A percentile compares a stretch with the other conserved stretches of the same genome.
Conservation (phyloP, 306 rosid genomes). For the Glycine latifolia region DNA sequence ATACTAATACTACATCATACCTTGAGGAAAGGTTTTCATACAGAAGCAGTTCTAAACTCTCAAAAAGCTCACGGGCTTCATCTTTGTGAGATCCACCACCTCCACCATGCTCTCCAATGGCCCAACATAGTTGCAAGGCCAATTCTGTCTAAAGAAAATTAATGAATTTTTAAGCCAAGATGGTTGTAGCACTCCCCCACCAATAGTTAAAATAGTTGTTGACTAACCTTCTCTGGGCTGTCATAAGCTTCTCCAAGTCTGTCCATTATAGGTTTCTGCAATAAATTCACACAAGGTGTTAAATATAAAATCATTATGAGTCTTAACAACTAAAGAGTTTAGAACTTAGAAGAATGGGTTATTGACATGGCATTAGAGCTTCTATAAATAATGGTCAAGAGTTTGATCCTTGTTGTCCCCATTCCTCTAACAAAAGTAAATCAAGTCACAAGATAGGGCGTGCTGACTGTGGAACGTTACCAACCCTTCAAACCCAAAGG, state of each 20-base stretch:
- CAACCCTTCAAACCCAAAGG: slow-evolving; percentile 17
- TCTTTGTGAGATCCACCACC: slow-evolving; percentile 94
- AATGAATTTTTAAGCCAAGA: slow-evolving; percentile 44
- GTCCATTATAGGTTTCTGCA: slow-evolving; percentile 94
- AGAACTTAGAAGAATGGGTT: slow-evolving; percentile 21
- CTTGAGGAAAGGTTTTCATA: slow-evolving; percentile 95
- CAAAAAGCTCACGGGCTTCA: slow-evolving; percentile 97
- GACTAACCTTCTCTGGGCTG: slow-evolving; percentile 80
- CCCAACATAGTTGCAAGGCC: slow-evolving; percentile 97
- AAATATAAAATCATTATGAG: slow-evolving; percentile 13
- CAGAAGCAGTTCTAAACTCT: slow-evolving; percentile 90
- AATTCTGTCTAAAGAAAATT: slow-evolving; percentile 75
- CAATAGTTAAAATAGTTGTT: slow-evolving; percentile 35
- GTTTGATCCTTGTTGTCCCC: slow-evolving; percentile 22
- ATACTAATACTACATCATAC: slow-evolving; percentile 67
- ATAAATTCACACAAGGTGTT: slow-evolving; percentile 31
- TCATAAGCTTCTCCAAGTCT: slow-evolving; percentile 95
- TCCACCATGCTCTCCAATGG: slow-evolving; percentile 98
- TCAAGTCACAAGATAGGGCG: slow-evolving; percentile 1
- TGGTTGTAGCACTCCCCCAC: slow-evolving; percentile 12
- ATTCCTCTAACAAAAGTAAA: slow-evolving; percentile 29
- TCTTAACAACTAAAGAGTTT: not conserved
- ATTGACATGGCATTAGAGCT: slow-evolving; percentile 8
- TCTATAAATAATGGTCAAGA: slow-evolving; percentile 22
- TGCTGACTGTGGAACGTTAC: not conserved